Base-by-base conservation (phyloP, 768 basidiomycete species). In the Collybia mongolica region DNA sequence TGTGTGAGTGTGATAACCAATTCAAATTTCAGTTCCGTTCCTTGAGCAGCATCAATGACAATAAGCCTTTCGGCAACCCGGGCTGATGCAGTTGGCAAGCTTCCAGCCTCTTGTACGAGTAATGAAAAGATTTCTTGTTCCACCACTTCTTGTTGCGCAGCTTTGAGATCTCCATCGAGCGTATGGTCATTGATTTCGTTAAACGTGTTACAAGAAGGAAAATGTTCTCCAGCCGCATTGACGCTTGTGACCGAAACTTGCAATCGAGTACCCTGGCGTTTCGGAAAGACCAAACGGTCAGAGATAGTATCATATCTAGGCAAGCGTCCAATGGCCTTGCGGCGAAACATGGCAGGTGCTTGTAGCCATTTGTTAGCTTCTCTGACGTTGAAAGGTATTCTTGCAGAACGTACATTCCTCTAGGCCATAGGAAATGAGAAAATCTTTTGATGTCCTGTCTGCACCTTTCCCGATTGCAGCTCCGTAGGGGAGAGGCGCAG, bases 91-190 rank as follows among this genome's bases (percentile, higher is more conserved):
- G 86, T 88, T 12, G 89, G 86, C 8, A 93, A 71, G 52, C 64
- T 79, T 48, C 85, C 83, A n/a, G 89, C 87, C 66, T 93, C 91
- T 60, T 72, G 77, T 36, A 91, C 86, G 18, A 93, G 72, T 18
- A 82, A 60, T 2, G 83, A 72, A 55, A 91, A 93, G 35, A 93
- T 84, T 60, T 93, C 91, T 60, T 88, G 84, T 49, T 93, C 88
- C 5, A 91, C 76, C 12, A 84, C 72, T 63, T 92, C 91, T 46
- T 73, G 74, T 60, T 92, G 90, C 1, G 85, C 86, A 20, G 65
- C 65, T 51, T 67, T 71, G 29, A 93, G 70, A 7, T 75, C 71
- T 1, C 63, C 73, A 29, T 88, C 78, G 12, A 88, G 62, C 2
- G 74, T 69, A 0, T 57, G 55, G 7, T 70, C 54, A 19, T 73